Percentiles rank a stretch among this genome's conserved stretches.
These are phyloP conservation scores for Tritrichomonas musculus DNA, from an alignment of 208 protist species.

Conservation along the genomic window DNA sequence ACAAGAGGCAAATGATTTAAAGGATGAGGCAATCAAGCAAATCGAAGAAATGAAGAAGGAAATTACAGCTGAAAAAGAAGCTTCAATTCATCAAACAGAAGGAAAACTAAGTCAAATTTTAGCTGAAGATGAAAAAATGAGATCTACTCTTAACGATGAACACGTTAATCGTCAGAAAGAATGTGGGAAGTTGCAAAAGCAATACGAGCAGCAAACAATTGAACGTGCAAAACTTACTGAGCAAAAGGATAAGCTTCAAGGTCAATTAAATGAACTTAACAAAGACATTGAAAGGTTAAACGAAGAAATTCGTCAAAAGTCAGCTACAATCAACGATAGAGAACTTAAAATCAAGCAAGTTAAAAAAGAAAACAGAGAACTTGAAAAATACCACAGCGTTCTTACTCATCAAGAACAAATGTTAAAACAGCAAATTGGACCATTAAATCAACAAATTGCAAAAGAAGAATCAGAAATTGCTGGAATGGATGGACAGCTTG, in stretches of 20 bases:
- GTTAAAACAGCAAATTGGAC: neutral
- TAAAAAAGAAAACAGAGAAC: constrained; percentile 17
- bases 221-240: neutral
- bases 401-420: constrained; percentile 20
- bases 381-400: constrained; percentile 23
- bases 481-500: neutral
- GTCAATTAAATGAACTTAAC: neutral
- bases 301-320: neutral
- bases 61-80: neutral
- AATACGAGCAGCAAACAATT: neutral
- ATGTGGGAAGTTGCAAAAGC: neutral
- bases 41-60: constrained; percentile 33
- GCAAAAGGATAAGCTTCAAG: neutral
- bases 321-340: neutral
- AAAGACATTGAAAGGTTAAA: neutral
- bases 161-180: neutral
- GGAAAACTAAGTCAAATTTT: neutral
- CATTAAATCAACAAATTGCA: neutral
- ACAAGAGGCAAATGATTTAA: neutral
- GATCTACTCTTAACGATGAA: neutral
- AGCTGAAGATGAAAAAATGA: neutral
- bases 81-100: neutral
- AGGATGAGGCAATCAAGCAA: neutral
- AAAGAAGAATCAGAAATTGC: neutral
- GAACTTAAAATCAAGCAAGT: neutral